Percentiles rank a stretch among this genome's conserved stretches.
Evolutionary conservation across 148 eudicot genomes (phyloP).

Genomic region (Rhododendron henanense): DNA sequence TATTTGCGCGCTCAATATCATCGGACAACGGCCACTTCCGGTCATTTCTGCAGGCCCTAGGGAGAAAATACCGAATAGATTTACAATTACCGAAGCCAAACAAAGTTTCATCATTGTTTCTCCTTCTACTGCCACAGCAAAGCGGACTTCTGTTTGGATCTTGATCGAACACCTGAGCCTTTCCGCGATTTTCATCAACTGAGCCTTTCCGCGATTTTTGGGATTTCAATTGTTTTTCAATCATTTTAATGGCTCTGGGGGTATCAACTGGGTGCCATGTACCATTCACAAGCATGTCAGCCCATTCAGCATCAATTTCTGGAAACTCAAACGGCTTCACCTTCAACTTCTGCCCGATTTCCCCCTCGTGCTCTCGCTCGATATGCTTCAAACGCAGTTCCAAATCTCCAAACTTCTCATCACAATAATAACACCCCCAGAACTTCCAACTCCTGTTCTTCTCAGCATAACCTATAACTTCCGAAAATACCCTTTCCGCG

Average conservation of each 20-base stretch:
- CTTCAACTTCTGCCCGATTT: not conserved
- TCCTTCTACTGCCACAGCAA: not conserved
- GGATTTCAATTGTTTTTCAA: not conserved
- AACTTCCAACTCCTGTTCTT: constrained; percentile 7
- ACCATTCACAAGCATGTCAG: not conserved
- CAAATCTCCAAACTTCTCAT: not conserved
- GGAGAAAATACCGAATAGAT: not conserved
- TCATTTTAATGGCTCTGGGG: not conserved
- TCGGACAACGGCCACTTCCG: constrained; percentile 13
- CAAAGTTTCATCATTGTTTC: not conserved
- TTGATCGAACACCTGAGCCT: not conserved
- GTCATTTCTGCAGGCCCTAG: not conserved
- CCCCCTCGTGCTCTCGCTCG: not conserved
- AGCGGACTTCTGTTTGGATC: not conserved
- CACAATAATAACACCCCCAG: constrained; percentile 4
- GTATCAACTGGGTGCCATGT: constrained; percentile 13
- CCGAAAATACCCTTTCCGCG: not conserved
- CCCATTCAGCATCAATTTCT: not conserved
- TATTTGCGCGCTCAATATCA: constrained; percentile 1
- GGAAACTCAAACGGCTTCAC: not conserved
- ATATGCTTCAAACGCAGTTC: not conserved
- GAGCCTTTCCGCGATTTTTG: no score
- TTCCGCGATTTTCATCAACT: not conserved
- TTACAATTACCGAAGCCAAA: not conserved
- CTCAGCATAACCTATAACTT: not conserved